A percentile compares a stretch with the other conserved stretches of the same genome.
Conservation (phyloP, 163 green algal species). For the Chlamydomonas reinhardtii region DNA sequence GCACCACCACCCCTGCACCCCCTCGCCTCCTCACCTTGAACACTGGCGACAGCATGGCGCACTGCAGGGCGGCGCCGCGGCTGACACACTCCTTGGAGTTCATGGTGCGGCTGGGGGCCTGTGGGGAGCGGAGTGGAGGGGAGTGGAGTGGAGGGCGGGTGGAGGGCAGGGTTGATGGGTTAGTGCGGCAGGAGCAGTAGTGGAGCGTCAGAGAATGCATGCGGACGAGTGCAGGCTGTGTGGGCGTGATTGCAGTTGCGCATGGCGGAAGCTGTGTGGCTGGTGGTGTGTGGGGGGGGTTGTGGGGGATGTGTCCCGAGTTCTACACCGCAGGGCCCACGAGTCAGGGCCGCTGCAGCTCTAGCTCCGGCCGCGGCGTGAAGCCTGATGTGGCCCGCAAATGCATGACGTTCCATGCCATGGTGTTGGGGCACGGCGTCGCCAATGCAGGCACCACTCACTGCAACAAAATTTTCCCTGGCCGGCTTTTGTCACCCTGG, state of each 20-base stretch:
- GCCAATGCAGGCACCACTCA: neutral
- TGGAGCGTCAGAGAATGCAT: too few species aligned
- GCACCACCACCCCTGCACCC: too few species aligned
- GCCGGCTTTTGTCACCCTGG: too few species aligned
- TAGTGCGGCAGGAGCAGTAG: too few species aligned
- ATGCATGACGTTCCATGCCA: slow-evolving; percentile 8
- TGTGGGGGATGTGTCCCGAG: neutral
- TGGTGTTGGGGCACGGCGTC: neutral
- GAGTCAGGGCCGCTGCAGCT: neutral
- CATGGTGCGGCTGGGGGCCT: slow-evolving; percentile 88
- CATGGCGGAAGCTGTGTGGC: too few species aligned
- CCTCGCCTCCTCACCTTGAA: slow-evolving; percentile 88
- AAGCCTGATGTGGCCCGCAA: neutral
- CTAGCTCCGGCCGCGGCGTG: slow-evolving; percentile 5
- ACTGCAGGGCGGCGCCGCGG: slow-evolving; percentile 94
- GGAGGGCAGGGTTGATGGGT: neutral
- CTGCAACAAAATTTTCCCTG: too few species aligned
- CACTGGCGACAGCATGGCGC: slow-evolving; percentile 97
- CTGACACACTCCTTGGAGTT: slow-evolving; percentile 96
- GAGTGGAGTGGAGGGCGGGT: neutral
- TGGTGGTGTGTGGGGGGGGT: too few species aligned
- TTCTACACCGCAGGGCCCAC: slow-evolving; percentile 33
- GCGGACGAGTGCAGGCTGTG: too few species aligned
- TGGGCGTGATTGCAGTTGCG: too few species aligned
- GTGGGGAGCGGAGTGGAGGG: neutral